Evolutionary conservation across 2,329 filamentous ascomycete genomes (phyloP).

Genomic region (Sclerotinia nivalis): DNA sequence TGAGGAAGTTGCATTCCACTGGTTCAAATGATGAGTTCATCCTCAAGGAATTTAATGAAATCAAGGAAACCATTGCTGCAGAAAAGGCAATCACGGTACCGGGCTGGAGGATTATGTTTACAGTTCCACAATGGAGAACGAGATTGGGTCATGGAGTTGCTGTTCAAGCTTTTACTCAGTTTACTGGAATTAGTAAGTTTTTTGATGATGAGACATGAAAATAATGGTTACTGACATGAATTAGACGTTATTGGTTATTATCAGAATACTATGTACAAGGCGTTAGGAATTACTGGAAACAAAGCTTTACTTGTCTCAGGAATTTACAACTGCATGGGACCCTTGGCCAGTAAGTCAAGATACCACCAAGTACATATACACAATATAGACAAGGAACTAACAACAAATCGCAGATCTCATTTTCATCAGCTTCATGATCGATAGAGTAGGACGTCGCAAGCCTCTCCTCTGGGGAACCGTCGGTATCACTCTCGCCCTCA

Average conservation of each 20-base stretch:
- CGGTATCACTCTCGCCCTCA: conserved; percentile 56
- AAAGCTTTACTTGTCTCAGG: conserved; percentile 56
- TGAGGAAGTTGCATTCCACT: conserved; percentile 69
- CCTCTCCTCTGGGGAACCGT: conserved; percentile 56
- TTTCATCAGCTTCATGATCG: conserved; percentile 59
- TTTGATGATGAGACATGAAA: not conserved
- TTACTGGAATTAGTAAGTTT: conserved; percentile 54
- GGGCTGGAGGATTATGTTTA: conserved; percentile 59
- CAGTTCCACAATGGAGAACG: conserved; percentile 58
- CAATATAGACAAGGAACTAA: not conserved
- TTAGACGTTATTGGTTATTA: conserved; percentile 63
- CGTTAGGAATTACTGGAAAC: conserved; percentile 57
- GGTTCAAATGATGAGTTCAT: conserved; percentile 63
- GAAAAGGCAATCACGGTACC: conserved; percentile 55
- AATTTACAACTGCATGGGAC: conserved; percentile 62
- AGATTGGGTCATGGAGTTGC: conserved; percentile 61
- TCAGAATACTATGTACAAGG: conserved; percentile 58
- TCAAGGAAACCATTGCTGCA: conserved; percentile 61
- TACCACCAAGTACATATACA: not conserved
- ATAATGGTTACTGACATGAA: not conserved
- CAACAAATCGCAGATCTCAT: conserved; percentile 50
- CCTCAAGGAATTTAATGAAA: conserved; percentile 58
- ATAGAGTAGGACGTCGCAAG: conserved; percentile 53
- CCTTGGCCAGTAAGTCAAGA: conserved; percentile 43
- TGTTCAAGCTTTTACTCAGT: conserved; percentile 66